Percentiles rank a stretch among this genome's conserved stretches.
These are phyloP conservation scores for Massariosphaeria phaeospora DNA, from an alignment of 495 filamentous ascomycete species.

Conservation along the genomic window DNA sequence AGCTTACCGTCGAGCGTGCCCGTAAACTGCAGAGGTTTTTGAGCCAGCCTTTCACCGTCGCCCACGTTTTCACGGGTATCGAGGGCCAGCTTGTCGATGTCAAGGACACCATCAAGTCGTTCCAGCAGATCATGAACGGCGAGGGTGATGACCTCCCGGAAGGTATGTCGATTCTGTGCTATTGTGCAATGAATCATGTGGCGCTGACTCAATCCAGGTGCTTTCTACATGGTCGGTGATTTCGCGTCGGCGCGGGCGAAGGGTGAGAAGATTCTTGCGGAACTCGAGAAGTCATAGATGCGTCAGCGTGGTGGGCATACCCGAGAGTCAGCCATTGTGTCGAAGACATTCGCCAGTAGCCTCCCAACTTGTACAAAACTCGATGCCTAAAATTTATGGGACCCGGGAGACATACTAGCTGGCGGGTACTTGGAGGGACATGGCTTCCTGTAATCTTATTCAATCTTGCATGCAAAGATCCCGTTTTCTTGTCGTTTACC, in stretches of 20 bases:
- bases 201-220: constrained; percentile 44
- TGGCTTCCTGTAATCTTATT: constrained; percentile 33
- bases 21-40: constrained; percentile 99
- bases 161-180: constrained; percentile 46
- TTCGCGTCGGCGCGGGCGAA: constrained; percentile 87
- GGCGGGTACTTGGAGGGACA: constrained; percentile 22
- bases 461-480: constrained; percentile 29
- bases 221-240: constrained; percentile 98
- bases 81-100: constrained; percentile 94
- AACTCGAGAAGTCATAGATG: constrained; percentile 63
- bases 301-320: constrained; percentile 4
- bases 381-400: constrained; percentile 5
- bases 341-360: constrained; percentile 1
- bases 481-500: constrained; percentile 5
- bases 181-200: neutral
- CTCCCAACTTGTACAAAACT: constrained; percentile 26
- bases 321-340: constrained; percentile 14
- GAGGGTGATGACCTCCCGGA: constrained; percentile 95
- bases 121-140: constrained; percentile 95
- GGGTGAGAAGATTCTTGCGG: constrained; percentile 99
- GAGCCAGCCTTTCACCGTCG: constrained; percentile 97
- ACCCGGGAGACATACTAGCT: neutral
- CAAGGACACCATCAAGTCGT: constrained; percentile 94
- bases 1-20: constrained; percentile 99
- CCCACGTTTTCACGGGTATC: constrained; percentile 97